phyloP scores from a whole-genome alignment of 371 early-diverging fungal species.

The Zopfochytrium polystomum region DNA sequence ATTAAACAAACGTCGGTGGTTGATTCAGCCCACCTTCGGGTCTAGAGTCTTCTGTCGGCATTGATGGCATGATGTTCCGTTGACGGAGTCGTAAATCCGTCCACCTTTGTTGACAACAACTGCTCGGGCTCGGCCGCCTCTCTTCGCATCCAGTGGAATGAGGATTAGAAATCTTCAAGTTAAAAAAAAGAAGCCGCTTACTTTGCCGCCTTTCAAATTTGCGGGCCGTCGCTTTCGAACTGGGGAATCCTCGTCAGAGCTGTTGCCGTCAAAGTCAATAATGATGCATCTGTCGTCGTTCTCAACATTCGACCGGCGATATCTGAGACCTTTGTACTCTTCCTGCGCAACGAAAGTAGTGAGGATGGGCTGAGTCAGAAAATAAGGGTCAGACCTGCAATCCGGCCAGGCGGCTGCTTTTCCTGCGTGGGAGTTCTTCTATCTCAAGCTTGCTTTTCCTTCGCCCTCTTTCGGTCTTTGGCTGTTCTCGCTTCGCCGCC shows the following conservation, averaged over 20 bases:
- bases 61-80: constrained; percentile 50
- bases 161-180: too few relatives aligned
- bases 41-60: constrained; percentile 55
- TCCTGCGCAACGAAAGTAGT: neutral
- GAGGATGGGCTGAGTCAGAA: neutral
- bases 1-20: neutral
- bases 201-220: too few relatives aligned
- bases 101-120: constrained; percentile 33
- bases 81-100: constrained; percentile 45
- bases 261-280: neutral
- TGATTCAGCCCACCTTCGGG: constrained; percentile 36
- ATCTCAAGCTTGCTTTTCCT: too few relatives aligned
- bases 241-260: neutral
- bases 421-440: too few relatives aligned
- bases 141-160: too few relatives aligned
- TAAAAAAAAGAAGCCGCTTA: too few relatives aligned
- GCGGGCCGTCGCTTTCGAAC: constrained; percentile 6
- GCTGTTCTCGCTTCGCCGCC: too few relatives aligned
- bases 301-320: neutral
- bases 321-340: constrained; percentile 14
- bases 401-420: constrained; percentile 5
- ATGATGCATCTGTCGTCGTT: neutral
- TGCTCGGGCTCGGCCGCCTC: too few relatives aligned
- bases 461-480: too few relatives aligned
- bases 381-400: neutral